phyloP scores from a whole-genome alignment of 2,329 filamentous ascomycete species.

The Diplodia intermedia region DNA sequence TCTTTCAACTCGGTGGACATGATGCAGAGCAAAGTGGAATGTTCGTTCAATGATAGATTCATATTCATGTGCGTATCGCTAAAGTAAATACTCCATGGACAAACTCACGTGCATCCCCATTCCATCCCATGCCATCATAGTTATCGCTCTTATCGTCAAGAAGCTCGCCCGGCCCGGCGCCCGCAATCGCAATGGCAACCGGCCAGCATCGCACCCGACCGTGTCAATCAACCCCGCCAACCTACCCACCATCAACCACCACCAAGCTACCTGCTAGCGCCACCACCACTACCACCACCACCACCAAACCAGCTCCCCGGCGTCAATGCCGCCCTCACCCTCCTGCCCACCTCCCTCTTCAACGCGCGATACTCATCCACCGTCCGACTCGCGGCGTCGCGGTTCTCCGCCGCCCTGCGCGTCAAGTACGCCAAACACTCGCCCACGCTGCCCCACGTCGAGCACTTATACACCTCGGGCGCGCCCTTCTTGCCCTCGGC shows the following conservation, averaged over 20 bases:
- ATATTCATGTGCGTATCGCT: neutral
- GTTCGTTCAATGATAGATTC: no score
- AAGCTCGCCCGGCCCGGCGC: no score
- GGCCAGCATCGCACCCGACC: neutral
- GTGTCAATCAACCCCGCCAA: neutral
- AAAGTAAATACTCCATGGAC: neutral
- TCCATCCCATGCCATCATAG: no score
- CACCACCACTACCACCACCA: no score
- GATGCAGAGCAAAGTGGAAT: neutral
- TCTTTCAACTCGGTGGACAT: slow-evolving; percentile 15
- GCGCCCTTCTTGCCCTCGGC: slow-evolving; percentile 62
- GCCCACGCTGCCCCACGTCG: slow-evolving; percentile 62
- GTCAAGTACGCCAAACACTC: slow-evolving; percentile 82
- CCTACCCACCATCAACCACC: neutral
- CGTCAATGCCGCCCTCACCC: slow-evolving; percentile 36
- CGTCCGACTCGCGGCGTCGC: slow-evolving; percentile 53
- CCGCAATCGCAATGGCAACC: no score
- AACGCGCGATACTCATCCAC: slow-evolving; percentile 43
- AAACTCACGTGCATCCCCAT: neutral
- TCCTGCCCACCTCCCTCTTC: slow-evolving; percentile 39
- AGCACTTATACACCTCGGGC: slow-evolving; percentile 53
- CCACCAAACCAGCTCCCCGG: slow-evolving; percentile 13
- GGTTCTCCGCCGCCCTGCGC: slow-evolving; percentile 64
- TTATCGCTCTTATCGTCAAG: neutral
- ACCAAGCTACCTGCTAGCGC: neutral